Evolutionary conservation across 306 rosid species (phyloP), one percentile per base, ranked within the genome.

Genomic region (Quercus aquifolioides): DNA sequence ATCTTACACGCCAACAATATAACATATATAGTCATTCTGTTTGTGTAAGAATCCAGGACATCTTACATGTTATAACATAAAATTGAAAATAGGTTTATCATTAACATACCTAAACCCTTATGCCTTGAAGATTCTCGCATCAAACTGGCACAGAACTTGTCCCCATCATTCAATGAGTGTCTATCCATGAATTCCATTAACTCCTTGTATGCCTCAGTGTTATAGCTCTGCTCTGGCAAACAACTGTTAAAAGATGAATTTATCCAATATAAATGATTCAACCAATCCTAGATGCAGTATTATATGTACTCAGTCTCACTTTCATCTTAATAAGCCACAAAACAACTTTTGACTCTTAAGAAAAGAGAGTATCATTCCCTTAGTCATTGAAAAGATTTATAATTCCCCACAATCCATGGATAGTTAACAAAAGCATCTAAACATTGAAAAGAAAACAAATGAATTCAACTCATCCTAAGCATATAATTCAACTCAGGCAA

Each of bases 41-140:
- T 11, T 49, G 54, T 10, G 54, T 49, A 26, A 59, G 69, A 77
- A 23, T 30, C 6, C 3, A 46, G 46, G 28, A 57, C 28, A 55
- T 67, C 71, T 82, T 69, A 70, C 77, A 76, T 56, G 8, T 76
- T 25, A 76, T 77, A 46, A 74, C 18, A 4, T 15, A 51, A 72
- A 80, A 73, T 71, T 67, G 55, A 55, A 35, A 18, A 74, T 41
- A 35, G 56, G 46, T 69, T 71, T 78, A 20, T 28, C 14, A 51
- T 69, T 1, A 8, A 74, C 60, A 33, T 84, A 95, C 98, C 99
- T 75, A 95, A 88, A 52, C 60, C 54, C 85, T 91, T 90, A 63
- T 92, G 98, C 88, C 99, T 82, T 5, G 99, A 85, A 74, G 98
- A 92, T 81, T 95, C 97, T 76, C 99, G 65, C 91, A 92, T 91